Evolutionary conservation across 352 stramenopile species (phyloP), one percentile per base, ranked within the genome.

Genomic region (Thalassiosira exigua): DNA sequence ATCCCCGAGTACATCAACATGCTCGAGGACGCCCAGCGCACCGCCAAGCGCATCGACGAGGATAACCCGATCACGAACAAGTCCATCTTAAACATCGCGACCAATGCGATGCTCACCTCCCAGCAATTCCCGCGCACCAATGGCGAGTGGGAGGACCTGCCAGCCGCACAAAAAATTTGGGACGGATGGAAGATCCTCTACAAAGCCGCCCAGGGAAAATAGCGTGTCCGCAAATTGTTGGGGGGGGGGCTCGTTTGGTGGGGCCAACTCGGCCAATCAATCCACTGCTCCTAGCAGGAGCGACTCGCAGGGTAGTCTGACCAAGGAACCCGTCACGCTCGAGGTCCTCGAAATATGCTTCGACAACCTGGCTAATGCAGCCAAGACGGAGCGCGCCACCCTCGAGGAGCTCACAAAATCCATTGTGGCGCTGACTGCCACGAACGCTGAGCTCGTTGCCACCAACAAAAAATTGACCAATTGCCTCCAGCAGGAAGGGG

Each of bases 1-100:
- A n/a, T 70, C 57, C 32, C 69, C 12, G 5, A 70, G 56, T 78
- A 70, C 57, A 70, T 70, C 58, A 68, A 65, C 69, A 41, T 21
- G n/a, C 33, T 78, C 32, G 39, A 78, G 26, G 69, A 53, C 4
- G 58, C 48, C 0, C 58, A 78, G 26, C 33, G 27, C 14, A 70
- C n/a, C 0, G 9, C 48, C 12, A 9, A 4, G 2, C 22, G 56
- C 2, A 56, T 32, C 26, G n/a, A n/a, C n/a, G n/a, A n/a, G n/a
- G 42, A 58, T 4, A 50, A 70, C 9, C 57, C 48, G 1, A 65
- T 78, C 4, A 29, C 29, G 0, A 36, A 78, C n/a, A 22, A 32
- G 9, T 39, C 29, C 3, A 14, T 78, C 0, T n/a, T 52, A 7
- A 41, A 57, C 48, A 78, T 53, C 27, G 69, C 69, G 9, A 48